phyloP scores from a whole-genome alignment of 2,329 filamentous ascomycete species.

The Epichloe aotearoae region DNA sequence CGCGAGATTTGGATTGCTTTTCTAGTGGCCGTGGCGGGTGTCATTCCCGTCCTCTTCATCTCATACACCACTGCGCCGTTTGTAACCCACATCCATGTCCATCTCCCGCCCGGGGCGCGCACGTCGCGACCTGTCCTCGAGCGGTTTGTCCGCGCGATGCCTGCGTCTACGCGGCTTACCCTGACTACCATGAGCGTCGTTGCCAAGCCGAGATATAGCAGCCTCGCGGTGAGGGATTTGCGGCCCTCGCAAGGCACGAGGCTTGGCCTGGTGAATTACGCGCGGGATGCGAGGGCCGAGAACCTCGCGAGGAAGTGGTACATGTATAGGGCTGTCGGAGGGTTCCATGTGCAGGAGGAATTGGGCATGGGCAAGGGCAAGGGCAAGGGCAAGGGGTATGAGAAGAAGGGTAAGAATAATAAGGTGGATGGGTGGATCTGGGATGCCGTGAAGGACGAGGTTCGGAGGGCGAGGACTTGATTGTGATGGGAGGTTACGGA shows the following conservation, averaged over 20 bases:
- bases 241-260: conserved; percentile 11
- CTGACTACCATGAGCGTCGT: conserved; percentile 43
- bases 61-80: conserved; percentile 54
- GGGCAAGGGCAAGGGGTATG: conserved; percentile 2
- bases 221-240: conserved; percentile 26
- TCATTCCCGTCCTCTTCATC: conserved; percentile 52
- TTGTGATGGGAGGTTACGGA: neutral
- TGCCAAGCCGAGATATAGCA: conserved; percentile 38
- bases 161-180: conserved; percentile 32
- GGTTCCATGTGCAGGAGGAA: conserved; percentile 25
- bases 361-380: conserved; percentile 2
- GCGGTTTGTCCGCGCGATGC: conserved; percentile 35
- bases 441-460: conserved; percentile 22
- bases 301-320: conserved; percentile 25
- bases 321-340: conserved; percentile 24
- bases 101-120: conserved; percentile 52
- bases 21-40: conserved; percentile 43
- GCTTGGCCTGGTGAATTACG: conserved; percentile 29
- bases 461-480: conserved; percentile 13
- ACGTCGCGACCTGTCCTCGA: conserved; percentile 42
- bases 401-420: conserved; percentile 12
- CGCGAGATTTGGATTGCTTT: neutral
- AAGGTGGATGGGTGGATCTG: conserved; percentile 28
- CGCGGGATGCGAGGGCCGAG: conserved; percentile 22
- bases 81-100: conserved; percentile 58